Base-by-base conservation (phyloP, 2,329 filamentous ascomycete species). In the Xylaria sp. region DNA sequence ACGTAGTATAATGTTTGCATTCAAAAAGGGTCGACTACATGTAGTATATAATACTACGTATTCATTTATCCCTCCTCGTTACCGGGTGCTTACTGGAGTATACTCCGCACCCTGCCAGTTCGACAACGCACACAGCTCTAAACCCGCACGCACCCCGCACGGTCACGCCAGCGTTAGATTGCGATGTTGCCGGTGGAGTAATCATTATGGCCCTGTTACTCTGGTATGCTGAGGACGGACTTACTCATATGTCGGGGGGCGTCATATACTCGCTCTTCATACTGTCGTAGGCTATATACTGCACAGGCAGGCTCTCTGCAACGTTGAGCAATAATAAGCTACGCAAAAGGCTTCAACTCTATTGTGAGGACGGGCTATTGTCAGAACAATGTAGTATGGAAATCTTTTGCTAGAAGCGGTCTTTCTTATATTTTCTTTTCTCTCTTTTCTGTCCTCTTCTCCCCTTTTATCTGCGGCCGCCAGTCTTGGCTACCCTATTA, bases 51-150 rank as follows among this genome's bases (percentile, higher is more conserved):
- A 13, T 27, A 11, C 5, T n/a, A 33, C 29, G 49, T n/a, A n/a
- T n/a, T n/a, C n/a, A n/a, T n/a, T n/a, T n/a, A n/a, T n/a, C n/a
- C n/a, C n/a, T 17, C 49, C 15, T 42, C 20, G 6, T 22, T 11
- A 29, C 53, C 11, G 15, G 50, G 44, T n/a, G 53, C 53, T 55
- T 55, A 39, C 53, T 55, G n/a, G n/a, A n/a, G n/a, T n/a, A 54
- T 36, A 53, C 11, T 53, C 49, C n/a, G 29, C 9, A 51, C 10
- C 10, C n/a, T 50, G 15, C 47, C 7, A 3, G 13, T 9, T 50
- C 27, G 27, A 22, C 47, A 31, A 31, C 20, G 20, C 17, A 20
- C 15, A 9, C 11, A 20, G 29, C 20, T 53, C 29, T 22, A 33
- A 36, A n/a, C 15, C 47, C 29, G 49, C 29, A 20, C 49, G n/a